Evolutionary conservation across 148 eudicot species (phyloP), one percentile per base, ranked within the genome.

Genomic region (Chenopodium berlandieri): DNA sequence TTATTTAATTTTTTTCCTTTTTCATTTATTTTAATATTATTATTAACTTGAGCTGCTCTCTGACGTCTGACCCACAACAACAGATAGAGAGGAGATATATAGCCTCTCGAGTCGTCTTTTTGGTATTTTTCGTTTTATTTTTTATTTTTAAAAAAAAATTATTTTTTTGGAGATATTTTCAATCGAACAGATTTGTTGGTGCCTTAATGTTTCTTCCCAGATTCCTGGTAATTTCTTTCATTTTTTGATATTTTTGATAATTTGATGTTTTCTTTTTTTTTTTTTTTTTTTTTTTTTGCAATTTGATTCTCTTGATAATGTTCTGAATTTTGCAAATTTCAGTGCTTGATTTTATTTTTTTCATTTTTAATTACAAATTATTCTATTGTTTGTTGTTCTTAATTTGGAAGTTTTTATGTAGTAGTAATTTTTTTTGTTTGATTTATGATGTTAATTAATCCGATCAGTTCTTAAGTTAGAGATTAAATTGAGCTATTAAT

Each of bases 11-110:
- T 13, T 9, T 64, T 10, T 25, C 34, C 12, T 25, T 27, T 44
- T 60, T 73, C 0, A 14, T 70, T 14, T 78, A 9, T 78, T 73
- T 54, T 23, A 34, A n/a, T 31, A 25, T 69, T 17, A 50, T 34
- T 30, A 9, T 63, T 64, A 32, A 7, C 32, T 67, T 12, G 54
- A 50, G 54, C 54, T 30, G 17, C 71, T 78, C 25, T 78, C 73
- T 65, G 80, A 78, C 80, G 44, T 77, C 73, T 78, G 44, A 25
- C 60, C 63, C 47, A 65, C 60, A n/a, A 56, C 47, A 65, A 78
- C 68, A 65, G 80, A 78, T 66, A 78, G 72, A 75, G 25, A 52
- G 17, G 22, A 60, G 22, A 56, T 56, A 56, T 56, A 56, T 56
- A 52, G 32, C 46, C 71, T 79, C 81, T 68, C 17, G 62, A 68